phyloP scores from a whole-genome alignment of 192 early-diverging fungal species.

The Rhizophagus clarus region DNA sequence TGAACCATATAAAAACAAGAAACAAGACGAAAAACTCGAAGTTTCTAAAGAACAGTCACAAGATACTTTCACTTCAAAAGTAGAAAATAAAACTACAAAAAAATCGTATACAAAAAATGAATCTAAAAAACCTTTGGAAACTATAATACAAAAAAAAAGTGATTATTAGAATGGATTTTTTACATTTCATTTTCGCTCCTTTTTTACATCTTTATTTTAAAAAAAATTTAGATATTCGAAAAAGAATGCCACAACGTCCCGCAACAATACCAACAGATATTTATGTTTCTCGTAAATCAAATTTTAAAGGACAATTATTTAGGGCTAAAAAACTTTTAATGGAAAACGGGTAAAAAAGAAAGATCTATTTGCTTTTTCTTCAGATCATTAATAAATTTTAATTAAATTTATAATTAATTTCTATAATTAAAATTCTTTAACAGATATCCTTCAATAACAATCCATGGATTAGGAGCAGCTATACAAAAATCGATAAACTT shows the following conservation, averaged over 20 bases:
- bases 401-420: too few relatives aligned
- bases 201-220: neutral
- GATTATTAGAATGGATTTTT: neutral
- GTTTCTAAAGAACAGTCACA: neutral
- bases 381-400: neutral
- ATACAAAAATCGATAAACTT: slow-evolving; percentile 69
- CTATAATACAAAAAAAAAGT: neutral
- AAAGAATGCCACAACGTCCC: slow-evolving; percentile 64
- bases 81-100: neutral
- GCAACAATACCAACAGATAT: slow-evolving; percentile 73
- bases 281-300: slow-evolving; percentile 73
- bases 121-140: neutral
- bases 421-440: too few relatives aligned
- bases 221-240: slow-evolving; percentile 28
- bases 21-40: neutral
- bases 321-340: slow-evolving; percentile 69
- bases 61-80: neutral
- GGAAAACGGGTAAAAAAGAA: slow-evolving; percentile 54
- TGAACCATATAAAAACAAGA: neutral
- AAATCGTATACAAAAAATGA: neutral
- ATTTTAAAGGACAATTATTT: slow-evolving; percentile 59
- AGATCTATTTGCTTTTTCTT: neutral
- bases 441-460: slow-evolving; percentile 61
- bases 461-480: slow-evolving; percentile 81
- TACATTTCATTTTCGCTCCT: neutral